Evolutionary conservation across 345 rosid species (phyloP).

Genomic region (Boechera divaricarpa): DNA sequence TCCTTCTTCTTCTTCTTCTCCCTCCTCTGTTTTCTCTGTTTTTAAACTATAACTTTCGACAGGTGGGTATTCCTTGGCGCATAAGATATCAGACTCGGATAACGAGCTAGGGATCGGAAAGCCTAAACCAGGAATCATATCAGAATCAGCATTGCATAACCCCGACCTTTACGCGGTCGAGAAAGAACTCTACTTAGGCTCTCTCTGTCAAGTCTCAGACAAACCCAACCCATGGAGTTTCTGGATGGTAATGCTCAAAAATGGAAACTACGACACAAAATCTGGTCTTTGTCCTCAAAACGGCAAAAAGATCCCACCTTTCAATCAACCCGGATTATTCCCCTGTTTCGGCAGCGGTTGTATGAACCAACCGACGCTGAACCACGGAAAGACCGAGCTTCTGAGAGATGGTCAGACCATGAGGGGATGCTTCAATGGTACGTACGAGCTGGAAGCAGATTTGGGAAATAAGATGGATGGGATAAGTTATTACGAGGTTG

Average conservation of each 20-base stretch:
- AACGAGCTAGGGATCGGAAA: slow-evolving; percentile 67
- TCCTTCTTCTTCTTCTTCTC: not conserved
- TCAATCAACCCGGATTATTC: slow-evolving; percentile 51
- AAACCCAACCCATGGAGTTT: slow-evolving; percentile 77
- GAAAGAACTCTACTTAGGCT: slow-evolving; percentile 75
- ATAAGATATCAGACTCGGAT: slow-evolving; percentile 65
- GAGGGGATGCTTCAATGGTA: slow-evolving; percentile 80
- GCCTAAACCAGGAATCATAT: slow-evolving; percentile 46
- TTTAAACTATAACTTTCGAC: not conserved
- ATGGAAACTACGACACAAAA: slow-evolving; percentile 77
- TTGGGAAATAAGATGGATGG: slow-evolving; percentile 31
- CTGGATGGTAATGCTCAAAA: slow-evolving; percentile 93
- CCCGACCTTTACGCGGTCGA: slow-evolving; percentile 72
- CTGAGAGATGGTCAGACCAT: slow-evolving; percentile 53
- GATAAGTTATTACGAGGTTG: slow-evolving; percentile 63
- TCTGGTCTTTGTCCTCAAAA: slow-evolving; percentile 71
- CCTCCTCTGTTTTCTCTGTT: slow-evolving; percentile 21
- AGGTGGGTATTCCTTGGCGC: slow-evolving; percentile 59
- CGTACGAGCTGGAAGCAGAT: slow-evolving; percentile 63
- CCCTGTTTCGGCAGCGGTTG: slow-evolving; percentile 83
- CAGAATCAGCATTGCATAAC: slow-evolving; percentile 43
- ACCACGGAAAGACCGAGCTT: slow-evolving; percentile 61
- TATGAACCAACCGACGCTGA: slow-evolving; percentile 78
- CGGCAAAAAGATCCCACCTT: slow-evolving; percentile 61
- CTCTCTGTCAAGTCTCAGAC: slow-evolving; percentile 68